Evolutionary conservation across 805 yeast genomes (phyloP).

Genomic region (Candida endomychidarum): DNA sequence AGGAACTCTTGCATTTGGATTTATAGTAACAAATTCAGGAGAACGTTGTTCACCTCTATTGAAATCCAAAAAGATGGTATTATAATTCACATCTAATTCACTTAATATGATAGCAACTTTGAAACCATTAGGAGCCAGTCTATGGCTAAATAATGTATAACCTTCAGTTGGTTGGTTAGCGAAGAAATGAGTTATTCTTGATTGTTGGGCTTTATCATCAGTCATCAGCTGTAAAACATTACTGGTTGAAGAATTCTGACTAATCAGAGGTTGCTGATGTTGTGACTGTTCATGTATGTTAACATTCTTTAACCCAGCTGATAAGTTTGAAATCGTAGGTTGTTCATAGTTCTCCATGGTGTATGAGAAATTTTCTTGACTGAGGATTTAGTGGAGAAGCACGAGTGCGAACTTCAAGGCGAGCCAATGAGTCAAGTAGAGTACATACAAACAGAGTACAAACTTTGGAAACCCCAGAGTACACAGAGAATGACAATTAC

Average conservation of each 20-base stretch:
- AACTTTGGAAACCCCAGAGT: too few species aligned
- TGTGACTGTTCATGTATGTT: constrained; percentile 37
- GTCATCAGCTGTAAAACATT: constrained; percentile 23
- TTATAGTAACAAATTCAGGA: constrained; percentile 89
- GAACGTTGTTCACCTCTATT: constrained; percentile 88
- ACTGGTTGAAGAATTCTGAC: constrained; percentile 3
- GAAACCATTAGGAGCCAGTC: constrained; percentile 94
- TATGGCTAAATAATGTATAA: constrained; percentile 74
- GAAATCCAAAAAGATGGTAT: constrained; percentile 83
- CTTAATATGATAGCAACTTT: constrained; percentile 89
- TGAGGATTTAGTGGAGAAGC: not conserved
- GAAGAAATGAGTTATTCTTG: constrained; percentile 70
- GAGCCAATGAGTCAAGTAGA: too few species aligned
- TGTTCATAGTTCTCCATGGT: constrained; percentile 9
- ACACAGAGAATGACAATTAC: not conserved
- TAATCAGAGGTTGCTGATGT: constrained; percentile 10
- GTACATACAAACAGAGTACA: too few species aligned
- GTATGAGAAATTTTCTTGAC: constrained; percentile 4
- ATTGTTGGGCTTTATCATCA: constrained; percentile 41
- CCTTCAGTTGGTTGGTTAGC: constrained; percentile 79
- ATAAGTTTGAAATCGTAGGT: constrained; percentile 42
- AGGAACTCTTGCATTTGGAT: constrained; percentile 95
- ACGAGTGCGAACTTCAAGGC: too few species aligned
- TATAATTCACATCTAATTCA: constrained; percentile 76
- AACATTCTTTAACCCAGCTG: constrained; percentile 48